Evolutionary conservation across 129 eudicot genomes (phyloP), one percentile per base, ranked within the genome.

Genomic region (Saposhnikovia divaricata): DNA sequence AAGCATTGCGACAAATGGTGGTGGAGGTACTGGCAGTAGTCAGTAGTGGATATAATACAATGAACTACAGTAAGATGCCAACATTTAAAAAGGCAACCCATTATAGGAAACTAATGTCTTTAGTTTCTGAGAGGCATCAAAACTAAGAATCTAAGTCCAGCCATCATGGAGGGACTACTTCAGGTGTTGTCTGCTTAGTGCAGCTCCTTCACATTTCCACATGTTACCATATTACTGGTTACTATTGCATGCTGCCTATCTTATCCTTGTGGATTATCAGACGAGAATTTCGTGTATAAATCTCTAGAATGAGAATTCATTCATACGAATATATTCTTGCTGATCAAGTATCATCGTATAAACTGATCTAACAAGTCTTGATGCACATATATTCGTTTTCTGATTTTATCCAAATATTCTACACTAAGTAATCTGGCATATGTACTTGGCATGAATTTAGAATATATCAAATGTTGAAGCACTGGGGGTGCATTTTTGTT

Each of bases 11-110:
- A 90, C 98, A 93, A 87, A 78, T 73, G 86, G 83, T 87, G 93
- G 98, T 93, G 98, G 96, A 84, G 86, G 86, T 72, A 91, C 90
- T 86, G 84, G 90, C 83, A 81, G 77, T 87, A 83, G 87, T 90
- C 85, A 80, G 80, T 87, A 83, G 88, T 90, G 92, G 96, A 85
- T 93, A 93, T 87, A 85, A 86, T 89, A 87, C 65, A 83, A 86
- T 79, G 84, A 82, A 79, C 88, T 90, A 86, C 31, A n/a, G 47
- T 23, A 23, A 42, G 53, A 73, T 19, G 38, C 87, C 83, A 85
- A 90, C 86, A 82, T 75, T 77, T 80, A 59, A 80, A 43, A 79
- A 84, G 81, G 82, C 70, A 84, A 40, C 74, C 85, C 89, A 87
- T 85, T 83, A 79, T 66, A 77, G 4, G 66, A 69, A 72, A 63